Evolutionary conservation across 2,329 filamentous ascomycete species (phyloP), one percentile per base, ranked within the genome.

Genomic region (Xylariaceae sp.): DNA sequence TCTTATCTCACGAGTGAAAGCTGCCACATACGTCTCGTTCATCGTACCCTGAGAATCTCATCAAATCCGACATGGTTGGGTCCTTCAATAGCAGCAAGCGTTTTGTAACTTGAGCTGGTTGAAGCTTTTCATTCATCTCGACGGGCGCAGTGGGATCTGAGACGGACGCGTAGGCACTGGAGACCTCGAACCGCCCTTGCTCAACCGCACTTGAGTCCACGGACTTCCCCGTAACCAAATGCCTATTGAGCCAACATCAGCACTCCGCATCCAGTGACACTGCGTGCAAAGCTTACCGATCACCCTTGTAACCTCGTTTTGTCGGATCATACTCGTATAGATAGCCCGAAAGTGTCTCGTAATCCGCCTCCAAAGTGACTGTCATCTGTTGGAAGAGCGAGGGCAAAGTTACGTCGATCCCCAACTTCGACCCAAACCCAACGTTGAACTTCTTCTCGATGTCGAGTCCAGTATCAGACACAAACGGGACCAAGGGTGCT

Each of bases 241-340:
- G 42, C 15, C 42, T 45, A 32, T 34, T n/a, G 13, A 22, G 13
- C 41, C 21, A 16, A 36, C 44, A 15, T 18, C 15, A 29, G 41
- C 18, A 29, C 41, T 42, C 19, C 21, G 15, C 13, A 16, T 19
- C 13, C 41, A 26, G 12, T 9, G 40, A 12, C 6, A 13, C 19
- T 18, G 9, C 15, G 3, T 26, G 6, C 26, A 15, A 39, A 47
- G 45, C 45, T 36, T 47, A 47, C 19, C 32, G 45, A n/a, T 47
- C 34, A 10, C 45, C 45, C 45, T 37, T 47, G 18, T 39, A 36
- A n/a, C 45, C 45, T n/a, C 45, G 45, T 16, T 22, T 47, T 21
- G 16, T 16, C 3, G 45, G 45, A 26, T 47, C 32, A 36, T 36
- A 47, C 30, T 47, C 45, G 21, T 21, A 47, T 6, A 47, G 26